These are phyloP conservation scores for Phytophthora pluvialis DNA, from an alignment of 352 stramenopile genomes.

Conservation along the genomic window DNA sequence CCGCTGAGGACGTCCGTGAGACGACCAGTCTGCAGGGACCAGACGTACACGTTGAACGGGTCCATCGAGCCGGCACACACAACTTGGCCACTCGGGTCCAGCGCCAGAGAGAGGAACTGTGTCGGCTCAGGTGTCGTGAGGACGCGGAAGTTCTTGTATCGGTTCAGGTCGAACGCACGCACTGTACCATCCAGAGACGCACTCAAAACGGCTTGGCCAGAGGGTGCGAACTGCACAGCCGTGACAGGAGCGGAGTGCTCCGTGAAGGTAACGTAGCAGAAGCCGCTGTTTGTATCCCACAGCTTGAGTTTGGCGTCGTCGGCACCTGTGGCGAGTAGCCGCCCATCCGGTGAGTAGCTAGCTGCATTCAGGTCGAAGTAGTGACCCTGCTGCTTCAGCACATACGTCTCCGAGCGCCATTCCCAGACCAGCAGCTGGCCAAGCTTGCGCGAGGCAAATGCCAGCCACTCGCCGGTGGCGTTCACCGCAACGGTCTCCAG, in stretches of 20 bases:
- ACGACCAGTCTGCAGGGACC: constrained; percentile 96
- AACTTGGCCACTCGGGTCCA: constrained; percentile 97
- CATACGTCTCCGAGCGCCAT: constrained; percentile 99
- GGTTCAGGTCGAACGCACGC: constrained; percentile 97
- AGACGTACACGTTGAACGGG: constrained; percentile 98
- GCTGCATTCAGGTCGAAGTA: constrained; percentile 98
- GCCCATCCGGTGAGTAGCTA: constrained; percentile 97
- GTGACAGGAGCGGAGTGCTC: constrained; percentile 98
- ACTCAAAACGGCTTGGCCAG: constrained; percentile 94
- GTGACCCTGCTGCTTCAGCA: constrained; percentile 99
- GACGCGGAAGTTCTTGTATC: constrained; percentile 99
- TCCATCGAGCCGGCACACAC: constrained; percentile 95
- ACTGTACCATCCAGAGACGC: constrained; percentile 99
- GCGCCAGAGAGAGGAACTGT: constrained; percentile 97
- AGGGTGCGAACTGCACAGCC: constrained; percentile 94
- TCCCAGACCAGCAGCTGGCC: constrained; percentile 99
- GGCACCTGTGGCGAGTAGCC: constrained; percentile 96
- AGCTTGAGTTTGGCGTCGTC: constrained; percentile 99
- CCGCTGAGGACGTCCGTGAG: constrained; percentile 98
- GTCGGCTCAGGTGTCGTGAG: constrained; percentile 96
- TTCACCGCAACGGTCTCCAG: constrained; percentile 96
- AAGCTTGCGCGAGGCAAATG: constrained; percentile 96
- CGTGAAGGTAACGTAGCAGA: constrained; percentile 99
- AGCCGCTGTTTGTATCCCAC: constrained; percentile 98
- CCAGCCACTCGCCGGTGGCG: constrained; percentile 97